Percentiles rank a stretch among this genome's conserved stretches.
Evolutionary conservation across 495 filamentous ascomycete species (phyloP).

Genomic region (Corynascus novoguineensis): DNA sequence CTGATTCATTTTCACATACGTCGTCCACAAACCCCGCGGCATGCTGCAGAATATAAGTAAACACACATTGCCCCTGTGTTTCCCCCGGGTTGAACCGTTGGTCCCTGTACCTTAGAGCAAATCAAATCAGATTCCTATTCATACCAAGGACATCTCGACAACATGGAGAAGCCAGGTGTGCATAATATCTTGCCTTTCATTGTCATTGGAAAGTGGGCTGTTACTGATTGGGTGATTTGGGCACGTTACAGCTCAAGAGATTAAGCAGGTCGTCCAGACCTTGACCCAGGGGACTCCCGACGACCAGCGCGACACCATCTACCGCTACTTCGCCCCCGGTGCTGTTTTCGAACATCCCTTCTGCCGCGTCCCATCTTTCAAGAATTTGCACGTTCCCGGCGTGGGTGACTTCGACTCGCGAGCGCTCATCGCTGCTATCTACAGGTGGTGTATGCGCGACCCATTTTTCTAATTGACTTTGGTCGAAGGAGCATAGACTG

Average conservation of each 20-base stretch:
- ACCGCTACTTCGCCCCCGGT: conserved; percentile 62
- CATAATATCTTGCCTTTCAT: no score
- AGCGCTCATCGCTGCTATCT: conserved; percentile 60
- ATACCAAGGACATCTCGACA: not conserved
- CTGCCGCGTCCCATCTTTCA: conserved; percentile 62
- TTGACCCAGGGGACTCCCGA: conserved; percentile 61
- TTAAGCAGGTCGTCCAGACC: conserved; percentile 56
- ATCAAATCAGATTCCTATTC: no score
- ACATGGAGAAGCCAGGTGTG: not conserved
- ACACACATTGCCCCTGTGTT: no score
- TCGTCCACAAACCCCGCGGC: no score
- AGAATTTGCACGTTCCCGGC: conserved; percentile 35
- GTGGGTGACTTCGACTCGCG: conserved; percentile 51
- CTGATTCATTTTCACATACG: no score
- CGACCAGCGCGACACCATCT: conserved; percentile 56
- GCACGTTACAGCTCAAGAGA: conserved; percentile 35
- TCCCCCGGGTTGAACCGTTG: no score
- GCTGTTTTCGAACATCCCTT: conserved; percentile 76
- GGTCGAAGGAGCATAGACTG: not conserved
- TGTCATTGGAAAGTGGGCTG: conserved; percentile 20
- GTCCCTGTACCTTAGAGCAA: no score
- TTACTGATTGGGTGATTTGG: conserved; percentile 9
- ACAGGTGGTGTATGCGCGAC: conserved; percentile 52
- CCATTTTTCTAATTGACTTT: no score
- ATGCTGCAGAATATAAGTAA: no score